Evolutionary conservation across 352 stramenopile species (phyloP), one percentile per base, ranked within the genome.

Genomic region (Phytophthora pistaciae): DNA sequence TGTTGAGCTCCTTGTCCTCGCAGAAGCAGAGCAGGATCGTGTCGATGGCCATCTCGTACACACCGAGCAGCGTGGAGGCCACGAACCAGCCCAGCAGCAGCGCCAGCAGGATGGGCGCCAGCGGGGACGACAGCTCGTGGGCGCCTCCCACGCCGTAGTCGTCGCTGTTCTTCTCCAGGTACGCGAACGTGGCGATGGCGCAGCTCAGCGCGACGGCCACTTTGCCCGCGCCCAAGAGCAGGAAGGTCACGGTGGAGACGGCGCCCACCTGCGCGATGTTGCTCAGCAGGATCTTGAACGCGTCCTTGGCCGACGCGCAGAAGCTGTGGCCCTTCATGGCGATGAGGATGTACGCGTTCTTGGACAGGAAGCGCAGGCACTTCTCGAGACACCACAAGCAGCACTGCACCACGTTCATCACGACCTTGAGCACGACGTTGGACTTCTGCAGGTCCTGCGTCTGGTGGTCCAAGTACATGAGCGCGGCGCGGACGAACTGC

Each of bases 331-430:
- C 86, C 42, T 92, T 88, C 79, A 93, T 94, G 13, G 88, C 90
- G 31, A 96, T 78, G 57, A 95, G 77, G 53, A 98, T 98, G 73
- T 98, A 98, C 0, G 93, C 93, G 83, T 99, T 99, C 77, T 98
- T 98, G 72, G 98, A 99, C n/a, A 99, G 76, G 70, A 99, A 99
- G 58, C 94, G 96, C 66, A 99, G 90, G 61, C 93, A 98, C 60
- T 98, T 98, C 60, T 97, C 91, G 2, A 97, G 68, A 70, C 96
- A 99, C 87, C 93, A 99, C 52, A 99, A 78, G 75, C 89, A 98
- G 77, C 97, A 99, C 72, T 98, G 91, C 11, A 94, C 83, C 5
- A 80, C 62, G 20, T 94, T 94, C 58, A 97, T 94, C 25, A 96
- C 68, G 58, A 97, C 90, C 38, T 92, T 96, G 25, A 97, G 75